Base-by-base conservation (phyloP, 2,329 filamentous ascomycete genomes). In the Neonectria sp. region DNA sequence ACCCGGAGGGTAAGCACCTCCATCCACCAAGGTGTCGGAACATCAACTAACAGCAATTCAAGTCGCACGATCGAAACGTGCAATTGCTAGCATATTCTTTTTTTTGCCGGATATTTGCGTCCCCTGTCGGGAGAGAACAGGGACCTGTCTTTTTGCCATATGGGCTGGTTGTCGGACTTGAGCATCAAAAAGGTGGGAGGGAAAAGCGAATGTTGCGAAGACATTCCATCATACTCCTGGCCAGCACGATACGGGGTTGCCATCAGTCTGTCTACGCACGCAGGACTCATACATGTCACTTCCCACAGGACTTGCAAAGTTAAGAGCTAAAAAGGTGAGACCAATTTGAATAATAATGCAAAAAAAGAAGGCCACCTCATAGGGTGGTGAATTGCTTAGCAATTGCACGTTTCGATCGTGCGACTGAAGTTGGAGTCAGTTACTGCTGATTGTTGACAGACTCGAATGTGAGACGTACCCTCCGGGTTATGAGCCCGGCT, bases 81-180 rank as follows among this genome's bases (percentile, higher is more conserved):
- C 68, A 78, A 76, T 76, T 78, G 76, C 76, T 78, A 78, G 31
- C 58, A 49, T 61, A 48, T 60, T 40, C 37, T 40, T 67, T 52
- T 68, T 61, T 67, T 65, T 35, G 13, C 9, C 11, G 3, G 33
- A 35, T 2, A 7, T 29, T 29, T 29, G 27, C 7, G 3, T 29
- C 27, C 27, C 27, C 33, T 13, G 2, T 9, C 11, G 12, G 33
- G 6, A 33, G 15, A 40, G 37, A 40, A 40, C 6, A 1, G 6
- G 6, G 37, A 17, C 6, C 2, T 40, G 6, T 3, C 15, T 17
- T n/a, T 40, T 40, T 40, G 15, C 6, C n/a, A 12, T 8, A n/a
- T n/a, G 15, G 5, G 3, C 15, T 7, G 6, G 37, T 40, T n/a
- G 6, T 17, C 37, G 15, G 3, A 7, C 6, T 7, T n/a, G 15